phyloP scores from a whole-genome alignment of 768 basidiomycete genomes.

The Collybia sp. region DNA sequence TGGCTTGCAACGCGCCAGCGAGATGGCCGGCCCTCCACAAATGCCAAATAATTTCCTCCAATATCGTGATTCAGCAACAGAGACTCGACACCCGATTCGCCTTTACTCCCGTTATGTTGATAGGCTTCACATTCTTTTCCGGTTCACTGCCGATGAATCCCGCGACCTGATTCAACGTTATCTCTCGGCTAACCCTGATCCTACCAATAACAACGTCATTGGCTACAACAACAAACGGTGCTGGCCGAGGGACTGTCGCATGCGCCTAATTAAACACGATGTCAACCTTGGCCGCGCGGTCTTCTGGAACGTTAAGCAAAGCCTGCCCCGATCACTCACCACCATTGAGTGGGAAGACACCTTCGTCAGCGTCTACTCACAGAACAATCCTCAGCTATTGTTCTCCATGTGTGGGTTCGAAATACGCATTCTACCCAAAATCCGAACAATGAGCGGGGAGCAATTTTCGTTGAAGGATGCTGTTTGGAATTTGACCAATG shows the following conservation, averaged over 20 bases:
- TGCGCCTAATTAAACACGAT: slow-evolving; percentile 99
- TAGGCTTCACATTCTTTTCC: slow-evolving; percentile 91
- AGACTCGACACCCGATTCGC: slow-evolving; percentile 96
- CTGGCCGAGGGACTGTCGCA: slow-evolving; percentile 99
- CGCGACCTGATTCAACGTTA: slow-evolving; percentile 98
- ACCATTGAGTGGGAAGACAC: slow-evolving; percentile 99
- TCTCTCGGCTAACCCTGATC: slow-evolving; percentile 95
- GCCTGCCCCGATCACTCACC: slow-evolving; percentile 89
- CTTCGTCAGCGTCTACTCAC: slow-evolving; percentile 94
- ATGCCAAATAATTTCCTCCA: slow-evolving; percentile 99
- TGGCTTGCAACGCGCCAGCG: slow-evolving; percentile 95
- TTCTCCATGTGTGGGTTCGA: slow-evolving; percentile 99
- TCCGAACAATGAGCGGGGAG: slow-evolving; percentile 91
- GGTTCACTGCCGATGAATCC: slow-evolving; percentile 96
- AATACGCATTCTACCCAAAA: slow-evolving; percentile 94
- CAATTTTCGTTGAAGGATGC: slow-evolving; percentile 96
- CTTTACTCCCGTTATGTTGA: slow-evolving; percentile 98
- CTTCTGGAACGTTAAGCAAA: slow-evolving; percentile 99
- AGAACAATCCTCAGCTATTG: slow-evolving; percentile 94
- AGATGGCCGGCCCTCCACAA: slow-evolving; percentile 98
- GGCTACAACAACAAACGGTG: slow-evolving; percentile 99
- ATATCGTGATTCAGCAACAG: slow-evolving; percentile 91
- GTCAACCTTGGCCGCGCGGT: slow-evolving; percentile 98
- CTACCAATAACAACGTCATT: slow-evolving; percentile 98
- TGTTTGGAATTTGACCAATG: slow-evolving; percentile 96